phyloP scores from a whole-genome alignment of 2,329 filamentous ascomycete genomes.

The Metarhizium sp. region DNA sequence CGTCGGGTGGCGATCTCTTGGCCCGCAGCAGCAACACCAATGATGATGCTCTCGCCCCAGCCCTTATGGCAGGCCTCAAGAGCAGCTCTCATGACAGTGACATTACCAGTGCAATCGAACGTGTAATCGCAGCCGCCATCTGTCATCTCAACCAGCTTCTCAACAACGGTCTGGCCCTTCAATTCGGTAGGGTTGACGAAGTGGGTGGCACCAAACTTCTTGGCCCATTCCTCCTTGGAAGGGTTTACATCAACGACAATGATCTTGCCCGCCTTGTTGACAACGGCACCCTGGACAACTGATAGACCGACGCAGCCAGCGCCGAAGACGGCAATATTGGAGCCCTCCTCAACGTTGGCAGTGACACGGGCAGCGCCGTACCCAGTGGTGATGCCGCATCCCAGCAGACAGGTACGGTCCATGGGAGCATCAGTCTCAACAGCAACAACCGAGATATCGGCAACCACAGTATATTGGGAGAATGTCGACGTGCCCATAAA shows the following conservation, averaged over 20 bases:
- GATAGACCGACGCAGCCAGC: constrained; percentile 93
- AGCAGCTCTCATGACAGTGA: constrained; percentile 88
- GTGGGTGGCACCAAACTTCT: constrained; percentile 92
- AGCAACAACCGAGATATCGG: constrained; percentile 95
- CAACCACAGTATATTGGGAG: constrained; percentile 96
- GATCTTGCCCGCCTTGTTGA: constrained; percentile 70
- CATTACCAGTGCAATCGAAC: constrained; percentile 98
- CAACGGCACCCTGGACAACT: constrained; percentile 87
- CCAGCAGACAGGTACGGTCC: constrained; percentile 91
- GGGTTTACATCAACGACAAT: constrained; percentile 74
- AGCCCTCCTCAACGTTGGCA: constrained; percentile 81
- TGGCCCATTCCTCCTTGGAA: constrained; percentile 80
- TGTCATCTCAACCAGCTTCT: constrained; percentile 93
- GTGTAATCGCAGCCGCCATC: constrained; percentile 98
- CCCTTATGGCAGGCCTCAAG: constrained; percentile 99
- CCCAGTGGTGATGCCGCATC: constrained; percentile 96
- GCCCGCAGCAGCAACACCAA: constrained; percentile 91
- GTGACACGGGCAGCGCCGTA: constrained; percentile 95
- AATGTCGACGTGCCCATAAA: constrained; percentile 99
- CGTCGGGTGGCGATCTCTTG: constrained; percentile 92
- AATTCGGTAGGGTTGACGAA: constrained; percentile 90
- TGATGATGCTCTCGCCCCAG: constrained; percentile 96
- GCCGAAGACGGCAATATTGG: constrained; percentile 86
- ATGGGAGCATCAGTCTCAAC: constrained; percentile 86
- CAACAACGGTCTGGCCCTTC: constrained; percentile 71